phyloP scores from a whole-genome alignment of 208 protist species.

The Acanthamoeba lenticulata region DNA sequence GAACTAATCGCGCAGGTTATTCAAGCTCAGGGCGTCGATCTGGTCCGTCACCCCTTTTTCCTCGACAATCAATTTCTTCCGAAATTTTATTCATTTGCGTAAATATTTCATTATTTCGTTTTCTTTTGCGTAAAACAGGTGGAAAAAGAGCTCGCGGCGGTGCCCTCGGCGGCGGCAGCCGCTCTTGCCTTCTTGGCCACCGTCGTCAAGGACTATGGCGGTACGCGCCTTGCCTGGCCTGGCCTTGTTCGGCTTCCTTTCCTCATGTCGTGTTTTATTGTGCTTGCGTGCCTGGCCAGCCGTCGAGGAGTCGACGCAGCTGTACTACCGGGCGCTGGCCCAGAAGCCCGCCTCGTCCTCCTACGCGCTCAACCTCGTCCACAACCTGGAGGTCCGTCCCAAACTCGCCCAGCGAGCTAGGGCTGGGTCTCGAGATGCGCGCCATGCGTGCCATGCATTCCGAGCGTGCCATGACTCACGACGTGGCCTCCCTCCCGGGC shows the following conservation, averaged over 20 bases:
- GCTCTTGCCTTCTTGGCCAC: not conserved
- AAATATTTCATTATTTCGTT: not conserved
- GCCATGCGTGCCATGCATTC: too few relatives aligned
- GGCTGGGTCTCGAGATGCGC: too few relatives aligned
- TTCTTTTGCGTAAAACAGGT: too few relatives aligned
- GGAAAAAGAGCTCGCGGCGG: not conserved
- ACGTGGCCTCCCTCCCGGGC: too few relatives aligned
- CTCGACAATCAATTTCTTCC: not conserved
- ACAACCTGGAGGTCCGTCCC: conserved; percentile 71
- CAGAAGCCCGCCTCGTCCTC: not conserved
- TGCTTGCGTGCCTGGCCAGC: too few relatives aligned
- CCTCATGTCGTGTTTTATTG: too few relatives aligned
- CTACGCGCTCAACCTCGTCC: conserved; percentile 74
- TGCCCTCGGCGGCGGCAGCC: not conserved
- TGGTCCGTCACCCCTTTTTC: not conserved
- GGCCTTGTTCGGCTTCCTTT: too few relatives aligned
- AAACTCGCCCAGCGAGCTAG: too few relatives aligned
- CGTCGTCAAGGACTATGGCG: conserved; percentile 10
- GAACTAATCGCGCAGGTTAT: not conserved
- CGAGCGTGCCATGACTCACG: too few relatives aligned
- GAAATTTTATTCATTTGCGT: not conserved
- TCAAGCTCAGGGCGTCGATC: not conserved
- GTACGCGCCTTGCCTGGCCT: too few relatives aligned
- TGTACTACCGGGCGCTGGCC: conserved; percentile 16
- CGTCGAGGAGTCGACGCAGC: conserved; percentile 16